Base-by-base conservation (phyloP, 495 filamentous ascomycete genomes). In the Penicillium pancosmium region DNA sequence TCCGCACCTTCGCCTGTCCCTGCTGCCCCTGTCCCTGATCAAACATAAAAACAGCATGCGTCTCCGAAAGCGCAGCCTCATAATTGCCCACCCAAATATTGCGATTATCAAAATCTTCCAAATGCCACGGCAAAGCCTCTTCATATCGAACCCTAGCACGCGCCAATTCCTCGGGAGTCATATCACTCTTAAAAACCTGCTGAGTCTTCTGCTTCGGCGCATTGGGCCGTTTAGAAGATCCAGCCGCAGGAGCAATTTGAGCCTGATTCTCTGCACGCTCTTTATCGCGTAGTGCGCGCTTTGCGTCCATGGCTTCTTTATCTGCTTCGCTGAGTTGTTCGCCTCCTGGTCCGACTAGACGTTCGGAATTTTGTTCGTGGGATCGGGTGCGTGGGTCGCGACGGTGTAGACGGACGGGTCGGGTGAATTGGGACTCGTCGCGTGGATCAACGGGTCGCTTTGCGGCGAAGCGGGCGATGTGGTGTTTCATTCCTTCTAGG, bases 21-120 rank as follows among this genome's bases (percentile, higher is more conserved):
- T 23, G 23, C 23, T 23, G 23, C 2, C 23, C 23, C 3, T 23
- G 23, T 3, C 23, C 23, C 1, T 23, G 23, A 23, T 89, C 87
- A 18, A 89, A 81, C 13, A 90, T 80, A 56, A 98, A 85, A 23
- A 92, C 86, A 7, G 89, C 87, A 66, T 88, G 84, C 0, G 82
- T 84, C 46, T 93, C 86, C 0, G 92, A 95, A 49, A 97, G 75
- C 23, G 89, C 88, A 11, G 87, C 87, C 67, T 97, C 89, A 62
- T 97, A 96, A 44, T 87, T 89, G 18, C 93, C 95, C 23, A 93
- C 88, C 92, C 92, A 98, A 2, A 88, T 88, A 61, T 95, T 90
- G 66, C 91, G 95, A 66, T 91, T 89, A 63, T 97, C 93, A 54
- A 92, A 95, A 72, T 98, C 94, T 67, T 98, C 94, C 49, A 98